A percentile compares a stretch with the other conserved stretches of the same genome.
Conservation (phyloP, 768 basidiomycete genomes). For the Dacryopinax primogenitus region DNA sequence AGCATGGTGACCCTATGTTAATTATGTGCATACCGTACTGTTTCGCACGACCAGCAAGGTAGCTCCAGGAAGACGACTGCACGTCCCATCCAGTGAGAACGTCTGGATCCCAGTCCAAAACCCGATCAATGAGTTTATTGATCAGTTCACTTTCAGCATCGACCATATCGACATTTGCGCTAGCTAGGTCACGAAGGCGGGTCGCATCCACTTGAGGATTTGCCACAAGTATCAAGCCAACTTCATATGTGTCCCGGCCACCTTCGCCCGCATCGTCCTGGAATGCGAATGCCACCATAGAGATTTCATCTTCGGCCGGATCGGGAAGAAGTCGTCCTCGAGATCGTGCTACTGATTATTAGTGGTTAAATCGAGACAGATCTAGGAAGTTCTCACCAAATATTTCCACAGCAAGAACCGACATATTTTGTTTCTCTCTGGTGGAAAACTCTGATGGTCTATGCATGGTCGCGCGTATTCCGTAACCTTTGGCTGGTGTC, state of each 20-base stretch:
- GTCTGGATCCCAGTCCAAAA: conserved; percentile 76
- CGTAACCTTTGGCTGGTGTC: conserved; percentile 62
- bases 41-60: conserved; percentile 52
- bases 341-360: conserved; percentile 41
- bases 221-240: conserved; percentile 43
- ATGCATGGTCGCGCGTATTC: conserved; percentile 46
- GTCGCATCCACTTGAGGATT: conserved; percentile 30
- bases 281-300: conserved; percentile 60
- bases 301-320: conserved; percentile 51
- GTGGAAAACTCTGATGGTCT: conserved; percentile 30
- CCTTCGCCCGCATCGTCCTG: conserved; percentile 36
- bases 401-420: conserved; percentile 67
- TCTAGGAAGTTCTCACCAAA: conserved; percentile 49
- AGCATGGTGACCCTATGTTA: too few species aligned
- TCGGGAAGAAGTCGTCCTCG: conserved; percentile 47
- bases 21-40: conserved; percentile 39
- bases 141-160: conserved; percentile 66
- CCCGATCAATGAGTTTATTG: conserved; percentile 59
- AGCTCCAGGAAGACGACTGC: conserved; percentile 82
- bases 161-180: conserved; percentile 37
- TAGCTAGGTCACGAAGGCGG: conserved; percentile 32
- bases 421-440: conserved; percentile 62
- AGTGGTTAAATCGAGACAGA: not conserved
- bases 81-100: conserved; percentile 88
- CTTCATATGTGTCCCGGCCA: conserved; percentile 26